Conservation (phyloP, 768 basidiomycete species). For the Cystobasidium onofrii region DNA sequence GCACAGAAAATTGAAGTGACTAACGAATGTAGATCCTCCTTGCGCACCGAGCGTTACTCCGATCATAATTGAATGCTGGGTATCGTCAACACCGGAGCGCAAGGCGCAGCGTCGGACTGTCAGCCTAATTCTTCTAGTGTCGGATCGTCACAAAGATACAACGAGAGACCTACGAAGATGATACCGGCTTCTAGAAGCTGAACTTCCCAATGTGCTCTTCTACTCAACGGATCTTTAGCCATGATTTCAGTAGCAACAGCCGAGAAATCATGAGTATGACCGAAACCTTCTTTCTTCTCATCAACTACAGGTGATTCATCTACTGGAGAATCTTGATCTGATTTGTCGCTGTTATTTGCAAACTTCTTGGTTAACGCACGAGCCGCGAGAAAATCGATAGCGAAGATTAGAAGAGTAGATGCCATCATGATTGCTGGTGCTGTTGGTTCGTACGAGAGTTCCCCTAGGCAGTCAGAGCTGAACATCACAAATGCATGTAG, state of each 20-base stretch:
- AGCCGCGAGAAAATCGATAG: constrained; percentile 44
- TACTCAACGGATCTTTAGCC: not conserved
- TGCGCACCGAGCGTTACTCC: constrained; percentile 43
- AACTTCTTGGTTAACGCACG: constrained; percentile 35
- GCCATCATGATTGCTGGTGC: constrained; percentile 46
- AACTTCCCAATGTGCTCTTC: constrained; percentile 42
- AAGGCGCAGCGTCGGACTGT: too few species aligned
- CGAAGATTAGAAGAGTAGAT: constrained; percentile 43
- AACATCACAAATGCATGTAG: constrained; percentile 48
- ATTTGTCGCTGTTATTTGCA: not conserved
- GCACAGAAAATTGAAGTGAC: not conserved
- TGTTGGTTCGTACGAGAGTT: constrained; percentile 45
- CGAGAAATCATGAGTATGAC: constrained; percentile 19
- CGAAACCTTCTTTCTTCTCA: constrained; percentile 26
- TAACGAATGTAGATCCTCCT: constrained; percentile 36
- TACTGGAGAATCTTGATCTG: not conserved
- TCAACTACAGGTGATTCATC: not conserved
- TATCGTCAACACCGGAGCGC: too few species aligned
- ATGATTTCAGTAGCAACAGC: not conserved
- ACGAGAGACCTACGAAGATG: constrained; percentile 43
- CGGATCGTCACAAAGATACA: too few species aligned
- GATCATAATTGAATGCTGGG: constrained; percentile 46
- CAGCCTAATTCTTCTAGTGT: too few species aligned
- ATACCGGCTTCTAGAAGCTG: constrained; percentile 41
- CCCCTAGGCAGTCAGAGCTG: constrained; percentile 34